A percentile compares a stretch with the other conserved stretches of the same genome.
Evolutionary conservation across 2,329 filamentous ascomycete genomes (phyloP).

Genomic region (Penicillium decumbens): DNA sequence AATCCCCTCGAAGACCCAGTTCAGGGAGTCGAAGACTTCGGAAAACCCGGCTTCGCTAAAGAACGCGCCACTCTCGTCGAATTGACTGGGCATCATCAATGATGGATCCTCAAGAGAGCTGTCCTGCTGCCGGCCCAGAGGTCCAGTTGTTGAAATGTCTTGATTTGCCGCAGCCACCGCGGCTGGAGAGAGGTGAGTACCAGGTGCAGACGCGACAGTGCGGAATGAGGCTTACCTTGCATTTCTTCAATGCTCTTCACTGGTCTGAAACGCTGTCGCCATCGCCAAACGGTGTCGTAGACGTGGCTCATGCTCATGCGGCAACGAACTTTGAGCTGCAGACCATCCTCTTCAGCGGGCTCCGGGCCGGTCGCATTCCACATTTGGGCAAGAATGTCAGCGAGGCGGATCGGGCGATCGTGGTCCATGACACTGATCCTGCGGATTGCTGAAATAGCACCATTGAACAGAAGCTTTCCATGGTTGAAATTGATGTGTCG

Average conservation of each 20-base stretch:
- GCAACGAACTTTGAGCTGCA: slow-evolving; percentile 60
- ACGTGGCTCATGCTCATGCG: slow-evolving; percentile 63
- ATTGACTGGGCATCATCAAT: slow-evolving; percentile 33
- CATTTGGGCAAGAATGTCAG: slow-evolving; percentile 60
- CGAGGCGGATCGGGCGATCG: slow-evolving; percentile 59
- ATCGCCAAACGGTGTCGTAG: slow-evolving; percentile 63
- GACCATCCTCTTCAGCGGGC: slow-evolving; percentile 34
- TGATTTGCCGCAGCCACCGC: slow-evolving; percentile 34
- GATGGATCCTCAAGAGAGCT: slow-evolving; percentile 29
- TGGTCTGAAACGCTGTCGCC: slow-evolving; percentile 61
- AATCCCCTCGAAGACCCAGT: slow-evolving; percentile 86
- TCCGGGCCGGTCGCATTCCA: slow-evolving; percentile 51
- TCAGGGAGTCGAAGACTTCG: slow-evolving; percentile 79
- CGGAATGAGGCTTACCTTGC: slow-evolving; percentile 54
- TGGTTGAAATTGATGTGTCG: slow-evolving; percentile 51
- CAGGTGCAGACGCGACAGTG: slow-evolving; percentile 10
- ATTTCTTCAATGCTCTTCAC: slow-evolving; percentile 57
- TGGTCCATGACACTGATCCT: slow-evolving; percentile 58
- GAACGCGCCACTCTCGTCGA: slow-evolving; percentile 36
- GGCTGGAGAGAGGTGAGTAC: slow-evolving; percentile 18
- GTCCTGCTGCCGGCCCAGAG: slow-evolving; percentile 28
- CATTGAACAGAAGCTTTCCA: slow-evolving; percentile 54
- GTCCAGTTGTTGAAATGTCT: slow-evolving; percentile 30
- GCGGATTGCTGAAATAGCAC: slow-evolving; percentile 55
- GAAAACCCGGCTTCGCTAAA: slow-evolving; percentile 52